Evolutionary conservation across 257 asterid genomes (phyloP).

Genomic region (Dorcoceras hygrometricum): DNA sequence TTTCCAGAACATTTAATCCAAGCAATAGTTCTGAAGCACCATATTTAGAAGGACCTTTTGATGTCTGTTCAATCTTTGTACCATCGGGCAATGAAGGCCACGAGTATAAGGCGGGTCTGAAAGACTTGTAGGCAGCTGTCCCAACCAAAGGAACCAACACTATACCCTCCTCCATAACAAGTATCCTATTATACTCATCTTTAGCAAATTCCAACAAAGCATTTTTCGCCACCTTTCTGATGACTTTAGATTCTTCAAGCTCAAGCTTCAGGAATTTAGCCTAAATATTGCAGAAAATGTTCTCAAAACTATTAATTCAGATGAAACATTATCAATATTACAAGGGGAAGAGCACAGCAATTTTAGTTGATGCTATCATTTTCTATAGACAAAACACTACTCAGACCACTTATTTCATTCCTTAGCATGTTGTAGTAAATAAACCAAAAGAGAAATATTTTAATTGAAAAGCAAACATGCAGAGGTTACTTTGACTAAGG

Average conservation of each 20-base stretch:
- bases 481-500: not conserved
- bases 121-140: constrained; percentile 66
- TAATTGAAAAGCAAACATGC: not conserved
- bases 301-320: not conserved
- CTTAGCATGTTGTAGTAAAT: not conserved
- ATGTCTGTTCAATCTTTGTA: constrained; percentile 49
- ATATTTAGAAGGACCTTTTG: constrained; percentile 60
- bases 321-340: too few relatives aligned
- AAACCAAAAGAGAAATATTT: not conserved
- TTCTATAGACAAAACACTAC: not conserved
- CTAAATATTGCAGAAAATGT: constrained; percentile 40
- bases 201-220: constrained; percentile 72
- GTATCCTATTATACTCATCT: constrained; percentile 65
- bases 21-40: constrained; percentile 76
- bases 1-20: constrained; percentile 52
- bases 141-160: constrained; percentile 80
- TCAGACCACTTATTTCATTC: not conserved
- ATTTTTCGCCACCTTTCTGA: constrained; percentile 59
- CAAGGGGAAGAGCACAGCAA: not conserved
- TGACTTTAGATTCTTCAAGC: constrained; percentile 49
- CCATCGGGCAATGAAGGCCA: constrained; percentile 95
- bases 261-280: constrained; percentile 54
- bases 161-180: constrained; percentile 79
- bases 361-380: not conserved
- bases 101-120: constrained; percentile 61